Evolutionary conservation across 441 rosid genomes (phyloP).

Genomic region (Eutrema salsugineum): DNA sequence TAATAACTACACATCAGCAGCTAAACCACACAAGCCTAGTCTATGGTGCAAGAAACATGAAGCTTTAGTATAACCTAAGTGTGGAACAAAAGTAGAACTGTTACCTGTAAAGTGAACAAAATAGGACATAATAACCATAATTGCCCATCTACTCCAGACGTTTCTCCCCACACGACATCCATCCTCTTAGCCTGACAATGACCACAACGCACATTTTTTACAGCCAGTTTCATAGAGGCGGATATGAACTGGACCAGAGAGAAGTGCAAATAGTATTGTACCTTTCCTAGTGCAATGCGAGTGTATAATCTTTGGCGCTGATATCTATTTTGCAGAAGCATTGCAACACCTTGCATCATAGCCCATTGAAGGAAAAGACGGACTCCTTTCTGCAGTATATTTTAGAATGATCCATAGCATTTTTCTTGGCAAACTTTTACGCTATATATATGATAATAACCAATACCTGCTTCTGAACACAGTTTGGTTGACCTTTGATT

Average conservation of each 20-base stretch:
- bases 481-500: constrained; percentile 92
- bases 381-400: constrained; percentile 78
- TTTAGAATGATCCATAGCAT: constrained; percentile 15
- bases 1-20: neutral
- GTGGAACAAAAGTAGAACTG: neutral
- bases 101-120: constrained; percentile 91
- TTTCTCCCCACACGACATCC: constrained; percentile 99
- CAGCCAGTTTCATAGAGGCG: neutral
- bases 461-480: constrained; percentile 89
- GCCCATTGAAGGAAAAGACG: constrained; percentile 99
- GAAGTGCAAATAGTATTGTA: constrained; percentile 26
- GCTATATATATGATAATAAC: constrained; percentile 2
- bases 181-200: constrained; percentile 84
- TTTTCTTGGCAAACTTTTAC: constrained; percentile 7
- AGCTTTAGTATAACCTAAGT: neutral
- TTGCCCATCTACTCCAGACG: constrained; percentile 96
- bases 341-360: constrained; percentile 98
- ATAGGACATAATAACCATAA: constrained; percentile 87
- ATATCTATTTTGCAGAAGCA: constrained; percentile 97
- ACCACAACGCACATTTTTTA: constrained; percentile 1
- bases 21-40: neutral
- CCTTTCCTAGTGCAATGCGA: constrained; percentile 97
- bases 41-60: neutral
- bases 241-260: neutral
- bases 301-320: constrained; percentile 98